Evolutionary conservation across 495 filamentous ascomycete genomes (phyloP), one percentile per base, ranked within the genome.

Genomic region (Hypoxylon fuscum): DNA sequence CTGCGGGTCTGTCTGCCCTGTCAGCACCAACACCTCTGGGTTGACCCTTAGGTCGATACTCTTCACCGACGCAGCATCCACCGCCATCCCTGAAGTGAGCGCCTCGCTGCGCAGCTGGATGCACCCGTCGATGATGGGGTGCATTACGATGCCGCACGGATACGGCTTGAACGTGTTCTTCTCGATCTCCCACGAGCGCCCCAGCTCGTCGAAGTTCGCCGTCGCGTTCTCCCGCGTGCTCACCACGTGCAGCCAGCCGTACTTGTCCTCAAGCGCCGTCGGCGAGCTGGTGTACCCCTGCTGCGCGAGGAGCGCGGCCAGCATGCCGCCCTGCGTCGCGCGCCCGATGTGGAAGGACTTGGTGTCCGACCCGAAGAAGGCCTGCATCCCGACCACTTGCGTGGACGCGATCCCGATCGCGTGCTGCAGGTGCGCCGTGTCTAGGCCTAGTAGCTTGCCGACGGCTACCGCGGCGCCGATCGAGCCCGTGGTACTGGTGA

Each of bases 91-190:
- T 22, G 66, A 35, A n/a, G 25, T 10, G 4, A 51, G 18, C 34
- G 78, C 55, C 49, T 83, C 73, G 3, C 68, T 56, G 55, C 79
- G 73, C 25, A 84, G 45, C 62, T 79, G 76, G 8, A 78, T 73
- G 48, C 76, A 79, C 4, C 64, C 82, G 60, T 85, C 82, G 65
- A 85, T 85, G 7, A 77, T 72, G 1, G 81, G 80, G 59, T 86
- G 83, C 23, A 83, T 79, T 10, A 85, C 80, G 66, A 86, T 85
- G 4, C 81, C 83, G 66, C 82, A 84, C 6, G 81, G 81, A 55
- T 78, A 86, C 1, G 80, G 82, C 67, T 85, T 85, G 69, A 85
- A 85, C 3, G 76, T 76, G 58, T 84, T 84, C 50, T 71, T 70
- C 64, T 75, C 68, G 11, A 81, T 79, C 72, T 85, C 81, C 82